Base-by-base conservation (phyloP, 768 basidiomycete genomes). In the Amylocystis lapponica region DNA sequence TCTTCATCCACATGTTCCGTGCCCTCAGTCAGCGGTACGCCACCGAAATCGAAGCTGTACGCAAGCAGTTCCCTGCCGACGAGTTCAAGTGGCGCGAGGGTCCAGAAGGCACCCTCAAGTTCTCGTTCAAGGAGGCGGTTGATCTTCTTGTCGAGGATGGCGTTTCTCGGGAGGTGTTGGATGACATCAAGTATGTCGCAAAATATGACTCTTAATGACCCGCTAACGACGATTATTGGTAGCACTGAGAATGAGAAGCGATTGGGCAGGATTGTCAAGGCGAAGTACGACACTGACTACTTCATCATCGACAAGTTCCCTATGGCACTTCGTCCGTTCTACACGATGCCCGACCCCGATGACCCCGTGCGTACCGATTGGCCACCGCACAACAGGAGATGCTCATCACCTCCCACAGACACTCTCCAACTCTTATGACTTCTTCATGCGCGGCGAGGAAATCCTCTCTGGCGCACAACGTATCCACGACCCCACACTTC, bases 231-330 rank as follows among this genome's bases (percentile, higher is more conserved):
- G 17, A 13, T 29, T 38, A 43, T 46, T 27, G 49, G 14, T 37
- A 94, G 92, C 70, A 99, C 96, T 16, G 85, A 88, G 61, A 93
- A 95, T 60, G 96, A 99, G 67, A 95, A 87, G 69, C 76, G 86
- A 47, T 83, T 99, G 27, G 96, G 96, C 17, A 72, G 83, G 36
- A 69, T 98, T 41, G 81, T 99, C 55, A 89, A 84, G 60, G 83
- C 79, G 39, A 97, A 96, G 66, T 95, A 96, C 62, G 81, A 92
- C 56, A 97, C 91, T 34, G 96, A 99, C 66, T 99, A 97, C 71
- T 99, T 87, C 70, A 98, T 98, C 64, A 83, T 99, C 54, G 96
- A 99, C 75, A 99, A 98, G 66, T 99, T 98, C 78, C 96, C 96
- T 4, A 75, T 94, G 64, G 86, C 76, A 27, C 80, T 98, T 46